These are phyloP conservation scores for Termitomyces bulborhizus DNA, from an alignment of 768 basidiomycete genomes.

Conservation along the genomic window DNA sequence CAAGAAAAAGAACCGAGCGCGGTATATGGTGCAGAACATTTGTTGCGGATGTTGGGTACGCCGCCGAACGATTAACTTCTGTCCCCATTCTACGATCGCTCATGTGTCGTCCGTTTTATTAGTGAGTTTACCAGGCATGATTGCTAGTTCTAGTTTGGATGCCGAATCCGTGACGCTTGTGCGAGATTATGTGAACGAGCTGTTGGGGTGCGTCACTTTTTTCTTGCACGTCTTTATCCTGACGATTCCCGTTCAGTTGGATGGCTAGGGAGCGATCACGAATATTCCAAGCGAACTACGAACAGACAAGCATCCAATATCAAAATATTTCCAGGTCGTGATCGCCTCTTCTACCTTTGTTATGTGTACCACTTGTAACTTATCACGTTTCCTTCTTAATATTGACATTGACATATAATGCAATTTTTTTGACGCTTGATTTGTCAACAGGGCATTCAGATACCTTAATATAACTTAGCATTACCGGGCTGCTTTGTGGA, in stretches of 20 bases:
- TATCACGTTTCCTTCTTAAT: background rate
- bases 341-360: conserved; percentile 11
- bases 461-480: background rate
- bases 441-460: background rate
- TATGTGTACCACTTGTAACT: background rate
- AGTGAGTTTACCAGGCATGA: conserved; percentile 93
- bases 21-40: conserved; percentile 92
- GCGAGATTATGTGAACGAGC: conserved; percentile 84
- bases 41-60: conserved; percentile 87
- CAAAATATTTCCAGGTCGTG: conserved; percentile 78
- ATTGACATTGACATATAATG: background rate
- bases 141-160: conserved; percentile 87
- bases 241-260: conserved; percentile 41
- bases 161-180: conserved; percentile 77
- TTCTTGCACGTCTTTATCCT: background rate
- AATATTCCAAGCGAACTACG: conserved; percentile 76
- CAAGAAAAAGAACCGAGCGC: conserved; percentile 83
- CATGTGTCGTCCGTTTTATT: background rate
- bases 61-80: conserved; percentile 6
- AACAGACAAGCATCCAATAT: conserved; percentile 68
- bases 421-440: background rate
- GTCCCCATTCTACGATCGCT: background rate
- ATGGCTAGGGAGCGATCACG: conserved; percentile 70
- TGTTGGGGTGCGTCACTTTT: conserved; percentile 55
- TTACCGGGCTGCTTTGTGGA: no score